Conservation (phyloP, 2,329 filamentous ascomycete genomes). For the Exophiala lecanii-corni region DNA sequence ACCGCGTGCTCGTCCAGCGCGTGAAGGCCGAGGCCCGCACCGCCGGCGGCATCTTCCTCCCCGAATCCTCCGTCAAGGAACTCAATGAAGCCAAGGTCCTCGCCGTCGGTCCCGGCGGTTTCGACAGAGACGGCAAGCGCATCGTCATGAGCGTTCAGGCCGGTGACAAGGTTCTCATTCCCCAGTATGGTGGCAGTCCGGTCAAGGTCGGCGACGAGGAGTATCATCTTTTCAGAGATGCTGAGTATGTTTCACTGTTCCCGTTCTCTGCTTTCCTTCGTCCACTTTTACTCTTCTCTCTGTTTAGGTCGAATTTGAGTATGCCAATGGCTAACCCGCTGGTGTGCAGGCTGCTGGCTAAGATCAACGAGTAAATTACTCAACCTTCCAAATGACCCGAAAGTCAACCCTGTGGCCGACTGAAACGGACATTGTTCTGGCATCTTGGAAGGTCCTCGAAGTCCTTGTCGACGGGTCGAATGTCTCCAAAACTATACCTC, state of each 20-base stretch:
- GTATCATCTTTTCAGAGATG: slow-evolving; percentile 91
- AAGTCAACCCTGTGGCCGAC: too few species aligned
- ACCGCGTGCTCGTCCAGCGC: slow-evolving; percentile 97
- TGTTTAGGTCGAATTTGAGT: too few species aligned
- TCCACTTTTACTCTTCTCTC: neutral
- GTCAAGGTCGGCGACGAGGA: slow-evolving; percentile 98
- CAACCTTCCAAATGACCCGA: too few species aligned
- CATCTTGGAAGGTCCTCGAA: too few species aligned
- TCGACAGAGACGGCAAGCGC: slow-evolving; percentile 86
- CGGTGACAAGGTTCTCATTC: slow-evolving; percentile 93
- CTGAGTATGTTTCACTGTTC: slow-evolving; percentile 68
- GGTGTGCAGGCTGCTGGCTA: slow-evolving; percentile 75
- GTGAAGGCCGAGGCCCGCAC: slow-evolving; percentile 97
- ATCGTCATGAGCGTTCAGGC: slow-evolving; percentile 74
- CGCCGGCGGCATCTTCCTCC: slow-evolving; percentile 93
- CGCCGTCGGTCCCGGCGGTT: slow-evolving; percentile 82
- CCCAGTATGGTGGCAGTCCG: slow-evolving; percentile 90
- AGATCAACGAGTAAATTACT: slow-evolving; percentile 92
- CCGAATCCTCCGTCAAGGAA: slow-evolving; percentile 95
- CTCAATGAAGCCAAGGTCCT: slow-evolving; percentile 96
- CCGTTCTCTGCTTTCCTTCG: neutral
- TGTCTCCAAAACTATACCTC: too few species aligned
- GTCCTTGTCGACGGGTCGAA: too few species aligned
- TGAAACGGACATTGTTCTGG: too few species aligned
- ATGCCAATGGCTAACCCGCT: neutral